Evolutionary conservation across 2,329 filamentous ascomycete genomes (phyloP).

Genomic region (Akanthomyces dipterigenus): DNA sequence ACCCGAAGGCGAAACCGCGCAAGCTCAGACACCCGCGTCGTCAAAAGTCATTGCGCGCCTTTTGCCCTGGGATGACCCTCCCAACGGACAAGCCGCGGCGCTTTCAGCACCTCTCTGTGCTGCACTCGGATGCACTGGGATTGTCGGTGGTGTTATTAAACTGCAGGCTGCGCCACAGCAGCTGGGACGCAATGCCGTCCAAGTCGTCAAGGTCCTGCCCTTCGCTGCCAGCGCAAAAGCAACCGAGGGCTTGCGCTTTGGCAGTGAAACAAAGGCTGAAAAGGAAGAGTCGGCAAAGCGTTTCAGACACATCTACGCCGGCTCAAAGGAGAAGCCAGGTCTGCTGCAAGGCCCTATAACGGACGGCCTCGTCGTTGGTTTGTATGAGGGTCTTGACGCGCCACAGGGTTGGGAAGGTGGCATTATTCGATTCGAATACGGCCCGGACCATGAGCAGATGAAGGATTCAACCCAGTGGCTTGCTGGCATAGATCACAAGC

Average conservation of each 20-base stretch:
- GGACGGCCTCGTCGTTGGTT: conserved; percentile 72
- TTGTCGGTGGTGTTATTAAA: conserved; percentile 82
- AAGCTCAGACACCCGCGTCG: conserved; percentile 35
- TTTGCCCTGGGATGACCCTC: conserved; percentile 75
- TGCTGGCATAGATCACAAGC: conserved; percentile 66
- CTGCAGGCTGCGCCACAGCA: conserved; percentile 75
- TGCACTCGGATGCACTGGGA: conserved; percentile 60
- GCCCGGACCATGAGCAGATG: conserved; percentile 32
- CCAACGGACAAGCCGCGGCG: conserved; percentile 71
- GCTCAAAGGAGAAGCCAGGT: conserved; percentile 45
- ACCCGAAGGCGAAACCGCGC: conserved; percentile 58
- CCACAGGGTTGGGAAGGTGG: conserved; percentile 73
- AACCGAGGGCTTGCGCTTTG: conserved; percentile 70
- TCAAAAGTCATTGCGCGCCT: conserved; percentile 69
- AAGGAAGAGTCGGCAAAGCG: conserved; percentile 69
- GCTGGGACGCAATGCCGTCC: conserved; percentile 57
- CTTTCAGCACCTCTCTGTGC: conserved; percentile 72
- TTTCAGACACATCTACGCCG: conserved; percentile 65
- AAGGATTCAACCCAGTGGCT: conserved; percentile 61
- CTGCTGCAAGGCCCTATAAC: conserved; percentile 80
- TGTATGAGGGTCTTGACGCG: conserved; percentile 45
- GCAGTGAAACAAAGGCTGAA: conserved; percentile 77
- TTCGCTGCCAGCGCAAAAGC: conserved; percentile 57
- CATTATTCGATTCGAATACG: conserved; percentile 65
- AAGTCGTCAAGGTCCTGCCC: conserved; percentile 70